Conservation (phyloP, 2,329 filamentous ascomycete genomes). For the Fusarium pseudograminearum region DNA sequence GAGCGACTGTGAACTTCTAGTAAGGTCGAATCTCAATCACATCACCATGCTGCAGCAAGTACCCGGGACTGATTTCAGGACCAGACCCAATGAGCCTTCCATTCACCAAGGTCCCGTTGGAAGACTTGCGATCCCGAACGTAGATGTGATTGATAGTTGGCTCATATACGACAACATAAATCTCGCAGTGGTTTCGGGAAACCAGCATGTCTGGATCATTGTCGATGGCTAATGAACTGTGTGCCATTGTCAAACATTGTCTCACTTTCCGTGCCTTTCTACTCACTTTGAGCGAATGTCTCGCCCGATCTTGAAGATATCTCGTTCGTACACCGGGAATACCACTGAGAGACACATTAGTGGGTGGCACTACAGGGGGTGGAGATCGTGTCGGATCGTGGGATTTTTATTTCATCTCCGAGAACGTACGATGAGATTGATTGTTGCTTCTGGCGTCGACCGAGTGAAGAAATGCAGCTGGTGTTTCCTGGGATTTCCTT, state of each 20-base stretch:
- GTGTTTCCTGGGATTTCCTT: slow-evolving; percentile 23
- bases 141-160: slow-evolving; percentile 60
- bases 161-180: slow-evolving; percentile 67
- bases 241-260: slow-evolving; percentile 7
- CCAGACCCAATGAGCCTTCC: slow-evolving; percentile 57
- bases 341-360: slow-evolving; percentile 40
- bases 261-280: background rate
- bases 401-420: background rate
- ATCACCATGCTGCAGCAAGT: slow-evolving; percentile 65
- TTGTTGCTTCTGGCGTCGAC: slow-evolving; percentile 43
- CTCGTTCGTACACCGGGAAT: slow-evolving; percentile 48
- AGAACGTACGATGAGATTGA: slow-evolving; percentile 45
- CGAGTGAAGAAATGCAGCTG: slow-evolving; percentile 46
- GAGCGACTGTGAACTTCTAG: slow-evolving; percentile 54
- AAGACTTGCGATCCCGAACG: slow-evolving; percentile 67
- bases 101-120: slow-evolving; percentile 67
- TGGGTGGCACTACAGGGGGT: slow-evolving; percentile 17
- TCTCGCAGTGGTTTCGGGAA: slow-evolving; percentile 66
- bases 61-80: slow-evolving; percentile 55
- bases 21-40: slow-evolving; percentile 57
- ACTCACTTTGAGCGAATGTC: slow-evolving; percentile 52
- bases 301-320: slow-evolving; percentile 54
- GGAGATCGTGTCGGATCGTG: slow-evolving; percentile 13
- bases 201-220: slow-evolving; percentile 55
- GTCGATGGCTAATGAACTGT: slow-evolving; percentile 56